Evolutionary conservation across 768 basidiomycete genomes (phyloP).

Genomic region (Boletus reticulatus): DNA sequence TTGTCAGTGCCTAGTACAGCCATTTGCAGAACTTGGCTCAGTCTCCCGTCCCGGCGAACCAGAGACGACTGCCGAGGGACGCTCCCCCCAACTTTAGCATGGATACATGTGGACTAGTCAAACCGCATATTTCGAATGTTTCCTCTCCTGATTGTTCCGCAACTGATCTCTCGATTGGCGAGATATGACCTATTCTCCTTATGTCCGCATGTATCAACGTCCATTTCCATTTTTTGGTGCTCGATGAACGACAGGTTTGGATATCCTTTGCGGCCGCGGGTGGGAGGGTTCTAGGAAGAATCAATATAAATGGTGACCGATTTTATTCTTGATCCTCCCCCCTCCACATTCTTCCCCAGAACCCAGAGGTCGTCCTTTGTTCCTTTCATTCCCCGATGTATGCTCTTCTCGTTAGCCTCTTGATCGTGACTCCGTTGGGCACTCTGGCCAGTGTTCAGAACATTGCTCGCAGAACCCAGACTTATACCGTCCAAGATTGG

Average conservation of each 20-base stretch:
- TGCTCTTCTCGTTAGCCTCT: conserved; percentile 20
- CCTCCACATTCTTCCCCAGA: not conserved
- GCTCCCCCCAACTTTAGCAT: too few species aligned
- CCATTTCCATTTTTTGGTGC: not conserved
- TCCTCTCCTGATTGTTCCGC: not conserved
- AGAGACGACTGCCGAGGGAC: not conserved
- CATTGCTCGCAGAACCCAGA: conserved; percentile 3
- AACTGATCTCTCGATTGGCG: too few species aligned
- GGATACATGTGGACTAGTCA: too few species aligned
- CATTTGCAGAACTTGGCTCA: not conserved
- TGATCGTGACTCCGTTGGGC: conserved; percentile 28
- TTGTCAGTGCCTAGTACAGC: too few species aligned
- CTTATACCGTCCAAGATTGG: conserved; percentile 34
- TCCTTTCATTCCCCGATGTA: conserved; percentile 16
- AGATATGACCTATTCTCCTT: too few species aligned
- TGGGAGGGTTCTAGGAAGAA: too few species aligned
- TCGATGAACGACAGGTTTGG: not conserved
- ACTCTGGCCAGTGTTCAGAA: conserved; percentile 28
- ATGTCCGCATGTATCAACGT: not conserved
- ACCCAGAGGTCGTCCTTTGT: not conserved
- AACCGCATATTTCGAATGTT: not conserved
- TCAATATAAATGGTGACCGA: conserved; percentile 3
- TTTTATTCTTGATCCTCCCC: not conserved
- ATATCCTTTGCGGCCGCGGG: too few species aligned
- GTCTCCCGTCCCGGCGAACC: not conserved